Conservation (phyloP, 2,329 filamentous ascomycete genomes). For the Claviceps capensis region DNA sequence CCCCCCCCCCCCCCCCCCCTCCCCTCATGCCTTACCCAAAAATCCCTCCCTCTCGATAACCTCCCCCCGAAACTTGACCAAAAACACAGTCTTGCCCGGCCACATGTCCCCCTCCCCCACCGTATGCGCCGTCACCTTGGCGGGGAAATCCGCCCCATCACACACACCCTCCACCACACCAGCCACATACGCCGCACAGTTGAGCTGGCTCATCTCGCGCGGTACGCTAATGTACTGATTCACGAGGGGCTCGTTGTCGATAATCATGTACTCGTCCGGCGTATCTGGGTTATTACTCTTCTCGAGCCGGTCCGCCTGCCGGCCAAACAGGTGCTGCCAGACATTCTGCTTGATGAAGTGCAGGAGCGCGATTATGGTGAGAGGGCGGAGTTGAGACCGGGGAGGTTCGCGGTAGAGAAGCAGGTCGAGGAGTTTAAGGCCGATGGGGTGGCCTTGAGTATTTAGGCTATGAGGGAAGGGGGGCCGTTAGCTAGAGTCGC, state of each 20-base stretch:
- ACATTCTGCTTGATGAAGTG: constrained; percentile 90
- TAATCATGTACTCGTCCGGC: constrained; percentile 96
- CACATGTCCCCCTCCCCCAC: constrained; percentile 68
- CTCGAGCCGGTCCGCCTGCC: constrained; percentile 84
- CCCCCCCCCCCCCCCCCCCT: no score
- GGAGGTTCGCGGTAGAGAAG: constrained; percentile 71
- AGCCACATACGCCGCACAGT: constrained; percentile 90
- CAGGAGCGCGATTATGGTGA: constrained; percentile 78
- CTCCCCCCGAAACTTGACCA: constrained; percentile 84
- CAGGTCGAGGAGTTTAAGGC: constrained; percentile 87
- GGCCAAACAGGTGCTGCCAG: constrained; percentile 84
- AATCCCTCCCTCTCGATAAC: constrained; percentile 86
- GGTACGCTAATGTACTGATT: constrained; percentile 90
- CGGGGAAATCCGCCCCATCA: constrained; percentile 81
- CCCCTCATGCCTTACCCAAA: constrained; percentile 38
- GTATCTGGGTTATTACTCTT: constrained; percentile 70
- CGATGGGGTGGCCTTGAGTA: constrained; percentile 82
- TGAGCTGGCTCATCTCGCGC: constrained; percentile 89
- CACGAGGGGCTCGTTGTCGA: constrained; percentile 93
- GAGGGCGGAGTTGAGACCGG: constrained; percentile 60
- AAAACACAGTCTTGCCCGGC: constrained; percentile 90
- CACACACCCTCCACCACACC: constrained; percentile 93
- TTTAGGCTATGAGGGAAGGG: constrained; percentile 49
- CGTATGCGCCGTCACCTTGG: constrained; percentile 79
- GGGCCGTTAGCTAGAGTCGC: not conserved